A percentile compares a stretch with the other conserved stretches of the same genome.
Conservation (phyloP, 805 yeast species). For the Wickerhamomyces mucosus region DNA sequence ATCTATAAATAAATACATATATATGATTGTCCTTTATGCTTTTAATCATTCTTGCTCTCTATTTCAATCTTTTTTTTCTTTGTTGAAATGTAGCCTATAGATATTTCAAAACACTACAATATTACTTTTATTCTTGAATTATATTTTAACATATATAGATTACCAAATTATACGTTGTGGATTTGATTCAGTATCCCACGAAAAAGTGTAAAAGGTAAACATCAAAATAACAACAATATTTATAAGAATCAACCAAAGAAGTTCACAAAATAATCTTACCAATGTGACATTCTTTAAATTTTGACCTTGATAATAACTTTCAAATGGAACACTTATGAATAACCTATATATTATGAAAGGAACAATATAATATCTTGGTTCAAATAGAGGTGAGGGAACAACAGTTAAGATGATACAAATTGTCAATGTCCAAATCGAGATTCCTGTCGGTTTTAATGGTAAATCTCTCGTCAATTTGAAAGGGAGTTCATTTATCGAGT, state of each 20-base stretch:
- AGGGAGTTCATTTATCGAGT: conserved; percentile 26
- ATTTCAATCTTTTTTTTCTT: background rate
- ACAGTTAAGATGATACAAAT: conserved; percentile 50
- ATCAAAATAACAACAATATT: conserved; percentile 43
- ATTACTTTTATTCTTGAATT: no score
- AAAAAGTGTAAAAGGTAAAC: conserved; percentile 53
- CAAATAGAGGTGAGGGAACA: conserved; percentile 86
- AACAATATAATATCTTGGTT: conserved; percentile 84
- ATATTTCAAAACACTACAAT: no score
- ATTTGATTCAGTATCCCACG: conserved; percentile 54
- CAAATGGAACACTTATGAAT: conserved; percentile 33
- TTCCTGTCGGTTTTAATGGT: conserved; percentile 33
- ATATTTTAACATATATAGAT: no score
- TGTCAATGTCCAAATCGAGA: conserved; percentile 41
- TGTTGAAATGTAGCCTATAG: background rate
- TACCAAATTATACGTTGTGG: conserved; percentile 87
- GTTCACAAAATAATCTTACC: conserved; percentile 41
- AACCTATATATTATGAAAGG: conserved; percentile 75
- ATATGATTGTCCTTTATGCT: background rate
- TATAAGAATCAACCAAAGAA: conserved; percentile 49
- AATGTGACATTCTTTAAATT: conserved; percentile 14
- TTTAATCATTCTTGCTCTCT: no score
- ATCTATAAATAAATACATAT: background rate
- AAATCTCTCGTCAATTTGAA: conserved; percentile 24
- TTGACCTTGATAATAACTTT: conserved; percentile 17